Evolutionary conservation across 1,284 basidiomycete genomes (phyloP).

Genomic region (Cerrena zonata): DNA sequence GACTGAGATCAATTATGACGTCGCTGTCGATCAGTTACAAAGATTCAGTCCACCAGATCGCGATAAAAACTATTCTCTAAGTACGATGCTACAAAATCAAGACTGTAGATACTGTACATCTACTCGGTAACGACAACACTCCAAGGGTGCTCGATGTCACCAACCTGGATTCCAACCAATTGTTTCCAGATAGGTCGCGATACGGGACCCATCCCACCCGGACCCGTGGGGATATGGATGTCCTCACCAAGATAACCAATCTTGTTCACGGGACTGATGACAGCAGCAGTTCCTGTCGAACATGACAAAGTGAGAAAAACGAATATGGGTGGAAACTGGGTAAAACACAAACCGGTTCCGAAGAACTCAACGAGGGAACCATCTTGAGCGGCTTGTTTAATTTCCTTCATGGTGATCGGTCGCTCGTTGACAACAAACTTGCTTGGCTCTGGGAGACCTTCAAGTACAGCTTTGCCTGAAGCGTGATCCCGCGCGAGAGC

Average conservation of each 20-base stretch:
- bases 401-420: constrained; percentile 83
- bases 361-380: constrained; percentile 87
- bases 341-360: constrained; percentile 65
- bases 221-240: constrained; percentile 78
- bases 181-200: constrained; percentile 79
- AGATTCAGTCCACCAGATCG: too few species aligned
- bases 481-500: constrained; percentile 74
- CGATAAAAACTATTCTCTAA: background rate
- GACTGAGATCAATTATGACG: too few species aligned
- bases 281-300: constrained; percentile 67
- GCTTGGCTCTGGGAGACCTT: constrained; percentile 48
- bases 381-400: constrained; percentile 65
- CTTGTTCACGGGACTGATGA: constrained; percentile 76
- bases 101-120: background rate
- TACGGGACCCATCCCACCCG: constrained; percentile 82
- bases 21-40: too few species aligned
- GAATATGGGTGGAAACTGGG: background rate
- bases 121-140: constrained; percentile 44
- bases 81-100: background rate
- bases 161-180: constrained; percentile 87
- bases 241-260: constrained; percentile 88
- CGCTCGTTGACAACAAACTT: constrained; percentile 79
- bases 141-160: constrained; percentile 82
- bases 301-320: background rate
- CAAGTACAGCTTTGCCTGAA: constrained; percentile 50